Evolutionary conservation across 169 alveolate species (phyloP).

Genomic region (Plasmodium inui): DNA sequence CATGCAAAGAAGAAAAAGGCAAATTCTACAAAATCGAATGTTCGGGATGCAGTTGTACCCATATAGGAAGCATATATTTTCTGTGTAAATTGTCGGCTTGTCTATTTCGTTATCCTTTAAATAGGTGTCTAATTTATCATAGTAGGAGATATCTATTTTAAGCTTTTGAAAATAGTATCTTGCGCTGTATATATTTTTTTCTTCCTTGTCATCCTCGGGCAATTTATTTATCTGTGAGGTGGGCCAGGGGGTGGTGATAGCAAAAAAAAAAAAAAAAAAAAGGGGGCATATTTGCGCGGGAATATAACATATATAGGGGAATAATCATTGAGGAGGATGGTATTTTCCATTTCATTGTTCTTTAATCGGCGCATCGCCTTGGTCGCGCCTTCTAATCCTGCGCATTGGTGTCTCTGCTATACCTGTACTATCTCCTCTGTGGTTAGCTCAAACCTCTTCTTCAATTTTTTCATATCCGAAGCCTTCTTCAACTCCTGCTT

Average conservation of each 20-base stretch:
- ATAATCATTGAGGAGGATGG: neutral
- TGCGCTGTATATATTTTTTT: slow-evolving; percentile 58
- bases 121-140: slow-evolving; percentile 54
- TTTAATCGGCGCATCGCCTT: neutral
- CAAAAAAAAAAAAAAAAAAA: neutral
- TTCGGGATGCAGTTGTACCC: slow-evolving; percentile 28
- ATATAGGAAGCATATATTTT: slow-evolving; percentile 65
- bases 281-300: too few relatives aligned
- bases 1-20: neutral
- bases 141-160: slow-evolving; percentile 70
- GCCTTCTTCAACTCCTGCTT: slow-evolving; percentile 82
- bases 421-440: slow-evolving; percentile 81
- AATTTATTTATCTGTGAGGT: slow-evolving; percentile 32
- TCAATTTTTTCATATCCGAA: slow-evolving; percentile 79
- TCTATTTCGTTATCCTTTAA: slow-evolving; percentile 55
- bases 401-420: neutral
- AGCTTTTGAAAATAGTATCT: slow-evolving; percentile 67
- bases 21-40: neutral
- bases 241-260: neutral
- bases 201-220: slow-evolving; percentile 71
- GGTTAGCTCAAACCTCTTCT: slow-evolving; percentile 79
- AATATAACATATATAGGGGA: neutral
- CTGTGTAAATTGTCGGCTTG: slow-evolving; percentile 65
- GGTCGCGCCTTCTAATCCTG: neutral
- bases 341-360: neutral